These are phyloP conservation scores for Omphalea diandra DNA, from an alignment of 441 rosid species.

Conservation along the genomic window DNA sequence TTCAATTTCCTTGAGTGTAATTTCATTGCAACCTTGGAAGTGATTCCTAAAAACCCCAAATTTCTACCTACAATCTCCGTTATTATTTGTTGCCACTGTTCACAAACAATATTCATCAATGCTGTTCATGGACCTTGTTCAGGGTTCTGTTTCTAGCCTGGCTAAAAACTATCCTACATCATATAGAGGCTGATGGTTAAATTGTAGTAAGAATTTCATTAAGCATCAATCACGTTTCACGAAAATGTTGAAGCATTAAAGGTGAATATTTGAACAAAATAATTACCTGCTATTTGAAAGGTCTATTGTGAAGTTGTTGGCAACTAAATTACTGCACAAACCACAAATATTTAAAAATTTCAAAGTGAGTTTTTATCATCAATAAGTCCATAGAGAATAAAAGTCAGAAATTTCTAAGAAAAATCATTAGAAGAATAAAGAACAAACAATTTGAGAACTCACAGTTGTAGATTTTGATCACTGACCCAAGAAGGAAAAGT, in stretches of 20 bases:
- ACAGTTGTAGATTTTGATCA: constrained; percentile 43
- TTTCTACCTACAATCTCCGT: too few species aligned
- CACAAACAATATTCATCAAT: too few species aligned
- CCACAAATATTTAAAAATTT: background rate
- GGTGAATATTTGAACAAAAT: constrained; percentile 17
- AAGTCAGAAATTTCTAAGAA: background rate
- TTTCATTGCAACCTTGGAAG: too few species aligned
- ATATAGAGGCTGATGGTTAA: background rate
- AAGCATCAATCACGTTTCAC: background rate
- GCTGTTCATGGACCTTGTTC: too few species aligned
- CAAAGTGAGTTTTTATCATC: constrained; percentile 12
- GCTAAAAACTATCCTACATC: too few species aligned
- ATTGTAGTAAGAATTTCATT: background rate
- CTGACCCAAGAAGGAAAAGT: constrained; percentile 63
- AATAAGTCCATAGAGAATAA: background rate
- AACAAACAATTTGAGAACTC: constrained; percentile 20
- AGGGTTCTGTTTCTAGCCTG: too few species aligned
- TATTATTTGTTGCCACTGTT: too few species aligned
- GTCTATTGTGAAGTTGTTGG: constrained; percentile 55
- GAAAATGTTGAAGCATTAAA: constrained; percentile 6
- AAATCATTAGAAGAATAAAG: background rate
- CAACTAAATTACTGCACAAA: constrained; percentile 62
- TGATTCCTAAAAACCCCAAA: too few species aligned
- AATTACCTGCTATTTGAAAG: constrained; percentile 50
- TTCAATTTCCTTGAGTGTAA: too few species aligned